Percentiles rank a stretch among this genome's conserved stretches.
Evolutionary conservation across 1,284 basidiomycete genomes (phyloP).

Genomic region (Rhodotorula sp.): DNA sequence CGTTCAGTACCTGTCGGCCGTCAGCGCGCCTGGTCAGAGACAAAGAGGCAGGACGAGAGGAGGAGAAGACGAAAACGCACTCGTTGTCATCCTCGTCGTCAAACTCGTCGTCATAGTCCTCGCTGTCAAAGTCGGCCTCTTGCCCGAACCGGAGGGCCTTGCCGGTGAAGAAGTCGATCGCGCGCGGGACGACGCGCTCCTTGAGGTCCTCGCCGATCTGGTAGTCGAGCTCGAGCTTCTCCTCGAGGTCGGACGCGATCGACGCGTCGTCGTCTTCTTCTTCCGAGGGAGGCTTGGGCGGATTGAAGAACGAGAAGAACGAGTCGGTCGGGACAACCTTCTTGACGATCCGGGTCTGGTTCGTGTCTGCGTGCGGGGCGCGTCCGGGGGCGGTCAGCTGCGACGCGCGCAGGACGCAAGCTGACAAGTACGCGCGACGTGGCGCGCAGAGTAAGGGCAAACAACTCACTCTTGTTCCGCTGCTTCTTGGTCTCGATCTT

Average conservation of each 20-base stretch:
- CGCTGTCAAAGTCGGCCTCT: constrained; percentile 43
- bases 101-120: constrained; percentile 55
- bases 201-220: constrained; percentile 98
- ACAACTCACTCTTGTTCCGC: constrained; percentile 86
- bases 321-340: constrained; percentile 84
- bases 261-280: constrained; percentile 69
- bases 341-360: constrained; percentile 85
- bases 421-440: background rate
- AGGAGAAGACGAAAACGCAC: background rate
- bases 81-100: background rate
- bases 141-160: too few species aligned
- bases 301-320: constrained; percentile 97
- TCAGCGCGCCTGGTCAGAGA: background rate
- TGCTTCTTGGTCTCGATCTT: constrained; percentile 99
- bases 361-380: constrained; percentile 64
- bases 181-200: constrained; percentile 94
- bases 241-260: constrained; percentile 66
- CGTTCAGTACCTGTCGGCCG: background rate
- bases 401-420: background rate
- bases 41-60: background rate
- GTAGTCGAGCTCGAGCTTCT: constrained; percentile 92
- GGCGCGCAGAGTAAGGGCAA: background rate
- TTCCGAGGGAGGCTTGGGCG: constrained; percentile 71
- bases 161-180: constrained; percentile 59
- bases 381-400: background rate